Percentiles rank a stretch among this genome's conserved stretches.
Conservation (phyloP, 192 early-diverging fungal species). For the Rhizoclosmatium sp. region DNA sequence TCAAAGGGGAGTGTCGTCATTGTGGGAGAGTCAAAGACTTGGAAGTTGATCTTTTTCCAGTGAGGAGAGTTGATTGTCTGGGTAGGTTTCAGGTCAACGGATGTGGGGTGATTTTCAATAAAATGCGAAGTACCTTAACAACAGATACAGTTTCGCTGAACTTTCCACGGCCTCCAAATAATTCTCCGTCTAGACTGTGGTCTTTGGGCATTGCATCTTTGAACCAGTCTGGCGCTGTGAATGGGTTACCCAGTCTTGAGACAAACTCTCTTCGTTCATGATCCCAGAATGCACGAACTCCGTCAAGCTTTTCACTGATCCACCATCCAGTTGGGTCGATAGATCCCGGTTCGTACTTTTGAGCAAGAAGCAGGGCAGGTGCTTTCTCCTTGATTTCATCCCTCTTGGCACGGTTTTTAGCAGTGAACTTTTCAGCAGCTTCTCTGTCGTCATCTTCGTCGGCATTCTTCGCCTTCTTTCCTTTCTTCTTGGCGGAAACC, state of each 20-base stretch:
- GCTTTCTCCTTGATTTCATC: constrained; percentile 30
- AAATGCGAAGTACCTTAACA: constrained; percentile 54
- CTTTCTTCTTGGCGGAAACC: neutral
- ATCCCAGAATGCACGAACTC: constrained; percentile 72
- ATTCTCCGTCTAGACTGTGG: constrained; percentile 74
- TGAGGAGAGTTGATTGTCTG: constrained; percentile 43
- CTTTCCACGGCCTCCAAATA: constrained; percentile 70
- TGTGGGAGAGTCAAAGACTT: constrained; percentile 73
- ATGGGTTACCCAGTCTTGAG: constrained; percentile 67
- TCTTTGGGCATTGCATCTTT: constrained; percentile 57
- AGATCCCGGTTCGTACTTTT: constrained; percentile 32
- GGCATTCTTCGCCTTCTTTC: constrained; percentile 20
- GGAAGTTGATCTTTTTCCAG: constrained; percentile 63
- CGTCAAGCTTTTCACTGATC: constrained; percentile 78
- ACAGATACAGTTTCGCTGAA: constrained; percentile 72
- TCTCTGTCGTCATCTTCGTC: constrained; percentile 28
- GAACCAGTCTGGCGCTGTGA: constrained; percentile 63
- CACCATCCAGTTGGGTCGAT: constrained; percentile 74
- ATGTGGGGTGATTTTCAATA: neutral
- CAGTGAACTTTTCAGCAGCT: constrained; percentile 19
- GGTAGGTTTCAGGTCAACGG: neutral
- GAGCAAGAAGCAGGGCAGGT: constrained; percentile 39
- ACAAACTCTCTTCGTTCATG: constrained; percentile 52
- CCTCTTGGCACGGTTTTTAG: constrained; percentile 44
- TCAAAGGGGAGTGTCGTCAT: constrained; percentile 58